Base-by-base conservation (phyloP, 352 stramenopile species). In the Globisporangium perplexum region DNA sequence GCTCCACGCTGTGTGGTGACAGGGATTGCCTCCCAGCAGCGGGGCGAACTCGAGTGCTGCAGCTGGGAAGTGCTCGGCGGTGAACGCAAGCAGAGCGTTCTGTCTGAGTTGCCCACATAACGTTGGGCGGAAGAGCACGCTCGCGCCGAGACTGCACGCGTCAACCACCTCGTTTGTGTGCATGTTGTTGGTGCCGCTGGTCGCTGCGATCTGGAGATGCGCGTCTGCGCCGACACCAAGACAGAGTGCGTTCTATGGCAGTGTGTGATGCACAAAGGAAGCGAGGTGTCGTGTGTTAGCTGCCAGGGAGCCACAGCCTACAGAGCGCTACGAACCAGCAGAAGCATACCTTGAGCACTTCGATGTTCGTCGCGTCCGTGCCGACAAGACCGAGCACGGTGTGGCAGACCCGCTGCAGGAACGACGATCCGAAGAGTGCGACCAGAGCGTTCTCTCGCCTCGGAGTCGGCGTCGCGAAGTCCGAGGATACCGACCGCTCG, bases 281-380 rank as follows among this genome's bases (percentile, higher is more conserved):
- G n/a, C n/a, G n/a, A n/a, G n/a, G n/a, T n/a, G n/a, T n/a, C n/a
- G n/a, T n/a, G n/a, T n/a, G n/a, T n/a, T n/a, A n/a, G 38, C 38
- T 44, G 38, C 14, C 3, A 8, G n/a, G 17, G n/a, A 22, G 4
- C 17, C 17, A 8, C 15, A 22, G 7, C 38, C 5, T 1, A 44
- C 28, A 18, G 3, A 20, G 1, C 14, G 26, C 7, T 20, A 35
- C 26, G 2, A 24, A 14, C 2, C 4, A 17, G 36, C 20, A 12
- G 5, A 6, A 1, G 24, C n/a, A 23, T 24, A 71, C 64, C 60
- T 72, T 65, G 4, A 69, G 23, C 10, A 64, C 20, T 49, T 72
- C 60, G 15, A 28, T 50, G 15, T 63, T 65, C 14, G 65, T 44
- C 1, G 61, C 51, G 17, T 65, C 62, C 8, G 60, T 48, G 1